These are phyloP conservation scores for Sambucus nigra DNA, from an alignment of 129 eudicot genomes.

Conservation along the genomic window DNA sequence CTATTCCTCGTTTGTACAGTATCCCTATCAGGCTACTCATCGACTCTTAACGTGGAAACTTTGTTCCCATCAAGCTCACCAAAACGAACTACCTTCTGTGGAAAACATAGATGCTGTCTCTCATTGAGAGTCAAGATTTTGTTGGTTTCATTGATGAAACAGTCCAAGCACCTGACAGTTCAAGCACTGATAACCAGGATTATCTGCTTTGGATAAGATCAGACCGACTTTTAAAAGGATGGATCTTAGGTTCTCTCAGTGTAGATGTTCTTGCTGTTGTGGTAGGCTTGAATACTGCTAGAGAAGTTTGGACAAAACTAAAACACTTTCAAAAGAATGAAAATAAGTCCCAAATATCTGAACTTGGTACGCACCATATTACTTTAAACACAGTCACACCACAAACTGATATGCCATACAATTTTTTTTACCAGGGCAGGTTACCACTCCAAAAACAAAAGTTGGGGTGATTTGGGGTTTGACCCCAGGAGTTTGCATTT, in stretches of 20 bases:
- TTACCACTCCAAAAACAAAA: no score
- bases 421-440: no score
- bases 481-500: no score
- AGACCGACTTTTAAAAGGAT: conserved; percentile 28
- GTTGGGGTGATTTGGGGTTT: no score
- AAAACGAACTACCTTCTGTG: background rate
- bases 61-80: background rate
- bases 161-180: background rate
- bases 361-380: no score
- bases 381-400: no score
- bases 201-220: conserved; percentile 24
- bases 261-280: conserved; percentile 9
- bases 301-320: conserved; percentile 16
- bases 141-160: background rate
- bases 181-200: background rate
- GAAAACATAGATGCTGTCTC: background rate
- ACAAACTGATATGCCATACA: no score
- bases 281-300: conserved; percentile 13
- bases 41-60: background rate
- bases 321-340: no score
- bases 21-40: background rate
- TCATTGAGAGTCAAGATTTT: background rate
- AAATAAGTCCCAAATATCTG: no score
- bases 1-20: no score
- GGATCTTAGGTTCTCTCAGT: conserved; percentile 25